Conservation (phyloP, 148 eudicot species). For the Heliosperma pusillum region DNA sequence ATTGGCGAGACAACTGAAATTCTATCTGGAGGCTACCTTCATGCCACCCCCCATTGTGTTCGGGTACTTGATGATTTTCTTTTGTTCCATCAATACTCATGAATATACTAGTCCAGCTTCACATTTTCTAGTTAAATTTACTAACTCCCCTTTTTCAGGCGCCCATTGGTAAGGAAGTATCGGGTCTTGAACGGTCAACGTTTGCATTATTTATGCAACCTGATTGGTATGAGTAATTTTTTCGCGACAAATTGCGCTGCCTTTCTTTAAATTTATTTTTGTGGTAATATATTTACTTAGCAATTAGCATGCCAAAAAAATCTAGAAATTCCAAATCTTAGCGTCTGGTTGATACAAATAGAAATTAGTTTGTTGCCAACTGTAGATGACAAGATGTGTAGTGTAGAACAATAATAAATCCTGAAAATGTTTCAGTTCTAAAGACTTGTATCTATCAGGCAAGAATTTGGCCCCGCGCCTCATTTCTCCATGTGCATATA, state of each 20-base stretch:
- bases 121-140: slow-evolving; percentile 8
- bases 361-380: neutral
- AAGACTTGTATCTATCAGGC: neutral
- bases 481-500: neutral
- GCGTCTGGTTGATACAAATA: neutral
- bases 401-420: neutral
- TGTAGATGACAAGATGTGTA: neutral
- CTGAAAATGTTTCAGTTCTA: neutral
- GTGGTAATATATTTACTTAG: neutral
- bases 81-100: neutral
- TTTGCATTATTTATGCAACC: slow-evolving; percentile 99
- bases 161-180: slow-evolving; percentile 59
- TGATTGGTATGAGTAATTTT: slow-evolving; percentile 57
- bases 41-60: slow-evolving; percentile 97
- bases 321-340: neutral
- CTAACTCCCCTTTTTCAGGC: slow-evolving; percentile 42
- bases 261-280: neutral
- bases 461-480: neutral
- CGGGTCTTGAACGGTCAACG: slow-evolving; percentile 81
- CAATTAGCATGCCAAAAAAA: neutral
- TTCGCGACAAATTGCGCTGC: neutral
- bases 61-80: slow-evolving; percentile 42
- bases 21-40: slow-evolving; percentile 85
- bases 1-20: slow-evolving; percentile 95
- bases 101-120: neutral